Evolutionary conservation across 108 stramenopile species (phyloP).

Genomic region (Pseudonitzschia multistriata): DNA sequence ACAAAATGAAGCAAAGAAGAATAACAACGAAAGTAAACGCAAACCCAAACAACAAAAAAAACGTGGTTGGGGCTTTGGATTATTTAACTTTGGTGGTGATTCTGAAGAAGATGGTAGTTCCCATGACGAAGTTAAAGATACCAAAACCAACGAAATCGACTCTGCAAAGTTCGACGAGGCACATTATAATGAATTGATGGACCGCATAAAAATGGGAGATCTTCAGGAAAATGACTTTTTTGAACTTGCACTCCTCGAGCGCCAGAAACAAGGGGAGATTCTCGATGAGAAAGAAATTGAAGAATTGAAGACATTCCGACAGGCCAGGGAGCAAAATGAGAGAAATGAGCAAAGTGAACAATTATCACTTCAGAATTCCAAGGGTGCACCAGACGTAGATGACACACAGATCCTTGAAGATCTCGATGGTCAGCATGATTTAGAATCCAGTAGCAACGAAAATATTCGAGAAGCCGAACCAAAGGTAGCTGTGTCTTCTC

Average conservation of each 20-base stretch:
- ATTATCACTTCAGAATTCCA: no score
- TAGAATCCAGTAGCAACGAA: no score
- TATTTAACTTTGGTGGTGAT: not conserved
- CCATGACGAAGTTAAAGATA: not conserved
- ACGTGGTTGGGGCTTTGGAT: not conserved
- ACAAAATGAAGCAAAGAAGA: no score
- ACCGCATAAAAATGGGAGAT: constrained; percentile 22
- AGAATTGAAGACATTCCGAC: constrained; percentile 19
- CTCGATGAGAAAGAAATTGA: constrained; percentile 26
- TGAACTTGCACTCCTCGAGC: constrained; percentile 23
- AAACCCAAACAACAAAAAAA: not conserved
- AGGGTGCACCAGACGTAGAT: not conserved
- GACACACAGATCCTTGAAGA: no score
- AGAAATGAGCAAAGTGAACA: no score
- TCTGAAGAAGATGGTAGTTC: not conserved
- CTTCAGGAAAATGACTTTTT: constrained; percentile 24
- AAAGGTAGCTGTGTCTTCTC: no score
- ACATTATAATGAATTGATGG: not conserved
- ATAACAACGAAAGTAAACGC: no score
- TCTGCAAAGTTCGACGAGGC: not conserved
- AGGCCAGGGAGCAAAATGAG: not conserved
- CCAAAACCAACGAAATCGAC: not conserved
- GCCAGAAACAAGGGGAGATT: constrained; percentile 13
- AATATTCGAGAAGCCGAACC: no score
- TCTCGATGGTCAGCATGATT: no score